Evolutionary conservation across 768 basidiomycete species (phyloP), one percentile per base, ranked within the genome.

Genomic region (Gymnopilus junonius): DNA sequence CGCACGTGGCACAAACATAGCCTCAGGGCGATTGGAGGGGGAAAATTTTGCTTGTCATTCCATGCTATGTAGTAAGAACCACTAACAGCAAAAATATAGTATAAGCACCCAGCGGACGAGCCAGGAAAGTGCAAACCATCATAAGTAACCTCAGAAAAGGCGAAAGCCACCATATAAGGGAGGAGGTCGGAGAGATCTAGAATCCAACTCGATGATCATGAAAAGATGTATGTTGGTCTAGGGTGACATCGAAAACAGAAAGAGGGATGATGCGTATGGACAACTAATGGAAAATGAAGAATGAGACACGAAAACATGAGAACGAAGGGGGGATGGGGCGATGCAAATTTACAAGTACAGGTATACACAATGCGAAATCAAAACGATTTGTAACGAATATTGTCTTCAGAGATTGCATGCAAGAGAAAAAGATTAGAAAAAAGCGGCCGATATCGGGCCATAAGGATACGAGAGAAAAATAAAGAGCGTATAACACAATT

Each of bases 281-380:
- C 15, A 35, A 32, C 25, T 20, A 8, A 10, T 14, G 40, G 25
- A 27, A 6, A 31, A 40, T 45, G 60, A 55, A 45, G 43, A 54
- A 42, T 45, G 40, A 29, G 14, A 55, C 35, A 64, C 31, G 35
- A 56, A 29, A 45, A 48, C 46, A 60, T 65, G 62, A 61, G 21
- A 27, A 32, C 55, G 40, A 54, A 35, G 51, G 59, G 37, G 45
- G 25, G 25, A 23, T 53, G 27, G 40, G 40, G 31, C 6, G 59
- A 61, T 64, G 62, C 62, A 58, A 58, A 61, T 61, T 50, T 69
- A 69, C 48, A 61, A 62, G 61, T 69, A 66, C 59, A 62, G 17
- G 66, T 59, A 65, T 56, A 57, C 46, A 59, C 53, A 35, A 34
- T 50, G n/a, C n/a, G n/a, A n/a, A 37, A 11, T 29, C 42, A 51